phyloP scores from a whole-genome alignment of 257 asterid species.

The Parsonsia alboflavescens region DNA sequence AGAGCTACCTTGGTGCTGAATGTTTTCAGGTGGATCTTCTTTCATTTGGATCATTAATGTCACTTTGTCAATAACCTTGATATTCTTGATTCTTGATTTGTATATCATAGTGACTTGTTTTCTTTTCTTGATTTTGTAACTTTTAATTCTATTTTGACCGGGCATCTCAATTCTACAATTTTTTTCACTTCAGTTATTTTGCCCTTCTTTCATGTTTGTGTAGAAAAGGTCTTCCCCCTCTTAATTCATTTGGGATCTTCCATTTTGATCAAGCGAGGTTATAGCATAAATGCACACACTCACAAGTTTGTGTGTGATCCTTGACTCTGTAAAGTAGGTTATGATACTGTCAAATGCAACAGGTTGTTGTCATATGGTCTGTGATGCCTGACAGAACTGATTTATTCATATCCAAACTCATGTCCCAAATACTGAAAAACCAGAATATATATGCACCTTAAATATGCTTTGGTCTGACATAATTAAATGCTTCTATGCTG shows the following conservation, averaged over 20 bases:
- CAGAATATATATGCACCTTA: not conserved
- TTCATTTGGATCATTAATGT: not conserved
- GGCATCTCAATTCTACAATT: not conserved
- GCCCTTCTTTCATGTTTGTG: slow-evolving; percentile 2
- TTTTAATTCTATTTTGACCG: not conserved
- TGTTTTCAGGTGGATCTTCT: slow-evolving; percentile 63
- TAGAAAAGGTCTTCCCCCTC: not conserved
- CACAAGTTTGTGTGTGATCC: not conserved
- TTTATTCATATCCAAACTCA: not conserved
- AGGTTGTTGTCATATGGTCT: not conserved
- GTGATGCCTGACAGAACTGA: not conserved
- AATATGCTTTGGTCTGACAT: not conserved
- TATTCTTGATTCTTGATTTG: not conserved
- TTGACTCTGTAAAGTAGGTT: not conserved
- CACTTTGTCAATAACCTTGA: not conserved
- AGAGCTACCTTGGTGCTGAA: slow-evolving; percentile 89
- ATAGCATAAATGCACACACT: not conserved
- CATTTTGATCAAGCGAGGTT: not conserved
- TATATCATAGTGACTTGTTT: not conserved
- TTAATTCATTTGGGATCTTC: not conserved
- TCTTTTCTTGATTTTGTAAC: not conserved
- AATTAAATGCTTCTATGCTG: not conserved
- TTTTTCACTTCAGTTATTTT: not conserved
- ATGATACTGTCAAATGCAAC: not conserved
- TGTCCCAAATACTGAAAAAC: not conserved